Base-by-base conservation (phyloP, 2,329 filamentous ascomycete species). In the Calonectria pteridis region DNA sequence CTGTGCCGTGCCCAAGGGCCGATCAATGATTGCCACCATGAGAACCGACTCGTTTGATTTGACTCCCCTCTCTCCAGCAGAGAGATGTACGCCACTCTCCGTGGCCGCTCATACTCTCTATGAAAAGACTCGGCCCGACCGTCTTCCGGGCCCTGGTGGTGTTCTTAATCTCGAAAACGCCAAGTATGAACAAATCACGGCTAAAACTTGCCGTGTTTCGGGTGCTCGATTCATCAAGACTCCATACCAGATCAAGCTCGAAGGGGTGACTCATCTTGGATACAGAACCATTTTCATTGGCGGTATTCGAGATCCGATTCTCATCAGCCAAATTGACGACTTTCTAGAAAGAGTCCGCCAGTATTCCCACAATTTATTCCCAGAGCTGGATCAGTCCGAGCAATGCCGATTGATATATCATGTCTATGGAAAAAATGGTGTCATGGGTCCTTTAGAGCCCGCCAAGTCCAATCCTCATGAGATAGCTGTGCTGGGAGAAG, bases 51-150 rank as follows among this genome's bases (percentile, higher is more conserved):
- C 86, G 5, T 90, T 90, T 72, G 87, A 89, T 67, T 80, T 90
- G 9, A 81, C 78, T 0, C 88, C 88, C 0, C 73, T 87, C 0
- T 79, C 83, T 6, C 82, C 85, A 0, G 74, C 72, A 0, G 82
- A 84, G 4, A 80, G 83, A 16, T 90, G 88, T 73, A 89, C 87
- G 0, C 85, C 86, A 0, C 67, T 87, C 0, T 87, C 85, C 1
- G 88, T 90, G 0, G 88, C 88, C 0, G 86, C 88, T 0, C 88
- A 90, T 74, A 87, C 88, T 0, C 80, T 90, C 31, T 90, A 90
- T 68, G 89, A 90, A 79, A 90, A 90, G 77, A 84, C 85, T 0
- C 78, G 88, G 7, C 88, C 89, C 0, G 89, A 90, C 75, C 77
- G 85, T 1, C 81, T 90, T 4, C 77, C 82, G 10, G 89, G 89